Evolutionary conservation across 345 rosid species (phyloP).

Genomic region (Syzygium aromaticum): DNA sequence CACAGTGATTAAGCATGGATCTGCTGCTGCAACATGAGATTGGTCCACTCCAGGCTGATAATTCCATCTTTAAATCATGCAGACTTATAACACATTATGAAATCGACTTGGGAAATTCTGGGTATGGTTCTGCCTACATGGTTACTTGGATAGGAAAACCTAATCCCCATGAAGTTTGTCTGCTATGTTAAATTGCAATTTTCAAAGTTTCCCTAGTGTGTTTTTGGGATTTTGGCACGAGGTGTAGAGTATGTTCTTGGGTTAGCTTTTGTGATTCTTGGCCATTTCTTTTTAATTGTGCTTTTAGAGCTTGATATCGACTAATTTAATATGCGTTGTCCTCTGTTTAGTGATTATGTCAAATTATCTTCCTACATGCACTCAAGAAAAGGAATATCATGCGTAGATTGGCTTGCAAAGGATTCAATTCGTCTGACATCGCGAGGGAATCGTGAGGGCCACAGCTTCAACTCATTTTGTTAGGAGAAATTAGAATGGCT

Average conservation of each 20-base stretch:
- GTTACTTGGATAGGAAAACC: neutral
- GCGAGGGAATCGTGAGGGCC: too few species aligned
- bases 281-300: neutral
- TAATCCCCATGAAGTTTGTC: neutral
- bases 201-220: neutral
- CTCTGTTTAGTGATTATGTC: neutral
- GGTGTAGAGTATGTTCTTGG: neutral
- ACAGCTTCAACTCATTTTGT: too few species aligned
- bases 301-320: neutral
- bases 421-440: too few species aligned
- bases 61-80: neutral
- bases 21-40: neutral
- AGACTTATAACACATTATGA: neutral
- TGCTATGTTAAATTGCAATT: neutral
- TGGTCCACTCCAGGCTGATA: neutral
- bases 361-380: neutral
- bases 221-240: neutral
- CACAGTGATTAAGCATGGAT: neutral
- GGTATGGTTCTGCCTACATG: neutral
- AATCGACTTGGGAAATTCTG: neutral
- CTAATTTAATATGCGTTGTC: neutral
- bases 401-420: too few species aligned
- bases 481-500: neutral
- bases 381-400: neutral
- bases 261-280: neutral